These are phyloP conservation scores for Fusarium coffeatum DNA, from an alignment of 2,329 filamentous ascomycete species.

Conservation along the genomic window DNA sequence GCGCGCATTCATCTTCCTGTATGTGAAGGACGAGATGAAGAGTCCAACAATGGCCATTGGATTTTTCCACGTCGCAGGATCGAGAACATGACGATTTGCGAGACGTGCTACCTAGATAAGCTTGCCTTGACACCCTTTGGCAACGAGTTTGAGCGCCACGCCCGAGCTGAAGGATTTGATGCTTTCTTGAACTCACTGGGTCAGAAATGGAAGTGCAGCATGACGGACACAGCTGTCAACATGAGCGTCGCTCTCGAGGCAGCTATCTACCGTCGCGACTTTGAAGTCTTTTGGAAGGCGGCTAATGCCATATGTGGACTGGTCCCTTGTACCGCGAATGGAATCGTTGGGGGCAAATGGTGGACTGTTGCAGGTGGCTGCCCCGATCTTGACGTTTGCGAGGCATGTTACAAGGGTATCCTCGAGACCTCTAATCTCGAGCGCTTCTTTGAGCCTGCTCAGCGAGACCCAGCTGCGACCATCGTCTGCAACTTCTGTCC, in stretches of 20 bases:
- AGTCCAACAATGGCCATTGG: conserved; percentile 45
- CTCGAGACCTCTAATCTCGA: conserved; percentile 44
- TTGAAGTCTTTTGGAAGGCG: conserved; percentile 45
- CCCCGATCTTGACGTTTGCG: conserved; percentile 47
- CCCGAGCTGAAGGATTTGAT: conserved; percentile 38
- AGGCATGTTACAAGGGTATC: conserved; percentile 50
- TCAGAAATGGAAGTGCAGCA: conserved; percentile 42
- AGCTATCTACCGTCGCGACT: conserved; percentile 44
- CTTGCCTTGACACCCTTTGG: conserved; percentile 48
- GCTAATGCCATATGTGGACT: conserved; percentile 39
- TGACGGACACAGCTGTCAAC: conserved; percentile 37
- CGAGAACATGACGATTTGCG: conserved; percentile 48
- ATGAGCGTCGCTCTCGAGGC: conserved; percentile 45
- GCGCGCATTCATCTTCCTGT: conserved; percentile 42
- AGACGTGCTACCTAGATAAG: conserved; percentile 52
- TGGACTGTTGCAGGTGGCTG: conserved; percentile 48
- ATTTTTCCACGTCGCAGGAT: conserved; percentile 42
- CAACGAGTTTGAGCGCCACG: conserved; percentile 43
- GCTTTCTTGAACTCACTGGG: conserved; percentile 40
- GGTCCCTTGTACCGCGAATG: conserved; percentile 45
- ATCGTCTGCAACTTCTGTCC: conserved; percentile 50
- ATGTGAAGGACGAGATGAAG: conserved; percentile 47
- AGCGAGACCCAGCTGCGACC: conserved; percentile 25
- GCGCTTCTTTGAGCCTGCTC: conserved; percentile 46
- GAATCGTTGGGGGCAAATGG: conserved; percentile 50